Evolutionary conservation across 257 asterid species (phyloP).

Genomic region (Paraleonurus japonicus): DNA sequence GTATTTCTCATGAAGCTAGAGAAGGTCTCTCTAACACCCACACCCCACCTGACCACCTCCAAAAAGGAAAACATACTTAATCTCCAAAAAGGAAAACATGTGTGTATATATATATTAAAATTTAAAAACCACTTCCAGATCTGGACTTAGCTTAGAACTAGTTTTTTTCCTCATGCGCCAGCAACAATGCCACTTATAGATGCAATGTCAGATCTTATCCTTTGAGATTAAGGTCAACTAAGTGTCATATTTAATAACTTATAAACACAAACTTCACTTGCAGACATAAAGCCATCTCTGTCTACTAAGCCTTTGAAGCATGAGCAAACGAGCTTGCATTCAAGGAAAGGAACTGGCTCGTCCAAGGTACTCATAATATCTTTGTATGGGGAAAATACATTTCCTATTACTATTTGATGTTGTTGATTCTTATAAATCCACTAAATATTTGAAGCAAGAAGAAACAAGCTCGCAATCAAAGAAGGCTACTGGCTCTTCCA

Average conservation of each 20-base stretch:
- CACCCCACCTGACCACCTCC: not conserved
- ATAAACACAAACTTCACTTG: constrained; percentile 2
- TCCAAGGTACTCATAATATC: constrained; percentile 53
- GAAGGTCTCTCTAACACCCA: constrained; percentile 42
- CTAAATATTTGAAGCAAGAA: constrained; percentile 43
- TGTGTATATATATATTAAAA: no score
- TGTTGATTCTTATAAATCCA: constrained; percentile 15
- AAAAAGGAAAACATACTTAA: no score
- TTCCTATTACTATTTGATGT: not conserved
- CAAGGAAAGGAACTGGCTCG: constrained; percentile 42
- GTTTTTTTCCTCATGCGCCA: constrained; percentile 7
- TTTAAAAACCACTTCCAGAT: not conserved
- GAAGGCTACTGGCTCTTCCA: constrained; percentile 45
- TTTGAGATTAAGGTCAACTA: constrained; percentile 11
- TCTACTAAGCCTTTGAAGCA: constrained; percentile 44
- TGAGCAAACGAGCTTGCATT: constrained; percentile 40
- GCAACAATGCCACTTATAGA: constrained; percentile 5
- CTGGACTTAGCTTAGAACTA: not conserved
- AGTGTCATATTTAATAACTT: constrained; percentile 4
- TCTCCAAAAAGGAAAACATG: no score
- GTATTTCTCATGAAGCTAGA: constrained; percentile 38
- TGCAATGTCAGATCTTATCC: constrained; percentile 11
- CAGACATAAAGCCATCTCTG: constrained; percentile 55
- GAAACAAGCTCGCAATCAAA: constrained; percentile 40
- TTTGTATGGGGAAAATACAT: not conserved